Evolutionary conservation across 1,284 basidiomycete genomes (phyloP), one percentile per base, ranked within the genome.

Genomic region (Tilletia caries): DNA sequence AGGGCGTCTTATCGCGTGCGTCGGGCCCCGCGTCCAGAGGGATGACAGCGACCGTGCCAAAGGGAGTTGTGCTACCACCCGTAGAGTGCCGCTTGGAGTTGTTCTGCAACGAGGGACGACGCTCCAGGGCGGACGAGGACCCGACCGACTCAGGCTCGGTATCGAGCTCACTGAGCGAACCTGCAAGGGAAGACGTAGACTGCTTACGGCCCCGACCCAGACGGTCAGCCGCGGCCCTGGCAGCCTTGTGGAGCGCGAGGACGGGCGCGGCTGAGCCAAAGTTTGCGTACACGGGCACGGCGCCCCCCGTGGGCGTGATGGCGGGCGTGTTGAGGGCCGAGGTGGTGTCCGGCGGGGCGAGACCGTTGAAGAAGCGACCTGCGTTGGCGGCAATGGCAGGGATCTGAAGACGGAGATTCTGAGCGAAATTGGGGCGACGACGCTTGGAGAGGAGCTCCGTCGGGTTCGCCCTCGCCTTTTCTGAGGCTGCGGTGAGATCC

Each of bases 271-370:
- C 76, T 27, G 71, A 72, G 12, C 76, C 71, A 58, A 79, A 79
- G 27, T 73, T 75, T 6, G 73, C 70, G 43, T 76, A 73, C 15
- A 79, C 71, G 15, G 76, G 74, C 8, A 72, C 72, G 0, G 76
- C 72, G 5, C 75, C 71, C 23, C 71, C 73, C 67, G 64, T 65
- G 10, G 79, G 78, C n/a, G 79, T 79, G 15, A 71, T 68, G 18
- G 78, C 76, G 18, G 79, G 79, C 20, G 79, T 80, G 67, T 80
- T 79, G 71, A 80, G 71, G n/a, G 79, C 77, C 43, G 75, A 76
- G 66, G 73, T 73, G 5, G 70, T 71, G 50, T 80, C 75, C 6
- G 79, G 79, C 34, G 76, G 72, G 2, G 75, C 64, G 44, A 80
- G 62, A 29, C 79, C 79, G 52, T 76, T 80, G 72, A 80, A 73